These are phyloP conservation scores for Dendrostoma leiphaemia DNA, from an alignment of 2,329 filamentous ascomycete species.

Conservation along the genomic window DNA sequence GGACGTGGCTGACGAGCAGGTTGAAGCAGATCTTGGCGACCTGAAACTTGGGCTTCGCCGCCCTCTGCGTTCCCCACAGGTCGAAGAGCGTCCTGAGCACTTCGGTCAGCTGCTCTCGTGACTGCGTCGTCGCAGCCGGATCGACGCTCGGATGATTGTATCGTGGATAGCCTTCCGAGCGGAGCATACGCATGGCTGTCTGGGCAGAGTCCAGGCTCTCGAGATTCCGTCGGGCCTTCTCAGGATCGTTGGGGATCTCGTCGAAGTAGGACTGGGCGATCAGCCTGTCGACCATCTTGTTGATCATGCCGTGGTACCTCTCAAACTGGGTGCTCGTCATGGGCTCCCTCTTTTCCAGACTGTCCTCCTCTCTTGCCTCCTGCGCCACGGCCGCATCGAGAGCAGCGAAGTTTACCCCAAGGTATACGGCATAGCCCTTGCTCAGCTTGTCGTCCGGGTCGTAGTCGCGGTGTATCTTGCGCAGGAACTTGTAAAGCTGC, in stretches of 20 bases:
- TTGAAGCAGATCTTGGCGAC: conserved; percentile 61
- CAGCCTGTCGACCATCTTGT: conserved; percentile 30
- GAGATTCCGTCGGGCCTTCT: conserved; percentile 17
- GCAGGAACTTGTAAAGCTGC: conserved; percentile 4
- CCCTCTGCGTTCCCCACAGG: conserved; percentile 25
- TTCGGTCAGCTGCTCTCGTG: conserved; percentile 24
- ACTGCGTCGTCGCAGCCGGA: conserved; percentile 13
- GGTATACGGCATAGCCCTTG: background rate
- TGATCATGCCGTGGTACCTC: conserved; percentile 22
- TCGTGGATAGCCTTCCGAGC: conserved; percentile 32
- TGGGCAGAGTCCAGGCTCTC: conserved; percentile 30
- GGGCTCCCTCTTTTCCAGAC: conserved; percentile 19
- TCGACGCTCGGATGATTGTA: conserved; percentile 27
- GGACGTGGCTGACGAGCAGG: conserved; percentile 58
- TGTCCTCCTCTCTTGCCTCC: conserved; percentile 6
- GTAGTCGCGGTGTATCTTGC: conserved; percentile 7
- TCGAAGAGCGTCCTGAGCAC: conserved; percentile 25
- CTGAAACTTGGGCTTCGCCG: conserved; percentile 24
- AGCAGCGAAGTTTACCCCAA: conserved; percentile 8
- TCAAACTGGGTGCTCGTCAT: conserved; percentile 21
- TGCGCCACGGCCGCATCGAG: conserved; percentile 4
- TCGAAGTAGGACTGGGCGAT: conserved; percentile 27
- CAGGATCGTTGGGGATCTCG: conserved; percentile 21
- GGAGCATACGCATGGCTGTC: conserved; percentile 30
- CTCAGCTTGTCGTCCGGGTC: background rate